phyloP scores from a whole-genome alignment of 75 land plant species.

The Gnetum montanum region DNA sequence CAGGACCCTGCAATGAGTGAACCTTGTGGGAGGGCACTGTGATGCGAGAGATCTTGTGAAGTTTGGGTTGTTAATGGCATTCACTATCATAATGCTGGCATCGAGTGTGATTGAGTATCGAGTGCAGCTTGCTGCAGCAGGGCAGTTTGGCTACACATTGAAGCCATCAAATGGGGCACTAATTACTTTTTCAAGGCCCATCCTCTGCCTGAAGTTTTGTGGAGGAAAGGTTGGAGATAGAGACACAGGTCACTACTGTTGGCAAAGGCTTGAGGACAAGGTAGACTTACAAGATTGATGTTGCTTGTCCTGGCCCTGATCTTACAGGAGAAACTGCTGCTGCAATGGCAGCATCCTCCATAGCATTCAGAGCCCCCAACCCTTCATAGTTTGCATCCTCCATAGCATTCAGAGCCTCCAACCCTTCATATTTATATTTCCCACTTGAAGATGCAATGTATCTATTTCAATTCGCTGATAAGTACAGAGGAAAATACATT shows the following conservation, averaged over 20 bases:
- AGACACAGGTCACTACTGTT: constrained; percentile 36
- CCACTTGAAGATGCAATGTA: constrained; percentile 20
- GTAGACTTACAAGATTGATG: constrained; percentile 26
- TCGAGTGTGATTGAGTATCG: constrained; percentile 84
- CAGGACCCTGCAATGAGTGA: constrained; percentile 25
- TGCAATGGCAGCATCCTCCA: constrained; percentile 40
- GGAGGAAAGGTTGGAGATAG: constrained; percentile 67
- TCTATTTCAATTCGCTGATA: constrained; percentile 37
- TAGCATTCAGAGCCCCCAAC: constrained; percentile 13
- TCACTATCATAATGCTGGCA: constrained; percentile 80
- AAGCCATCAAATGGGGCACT: constrained; percentile 90
- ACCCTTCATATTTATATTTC: no score
- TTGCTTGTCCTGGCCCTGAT: constrained; percentile 24
- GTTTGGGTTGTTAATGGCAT: constrained; percentile 87
- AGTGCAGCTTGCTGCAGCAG: constrained; percentile 32
- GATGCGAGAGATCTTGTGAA: constrained; percentile 95
- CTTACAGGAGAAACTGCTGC: constrained; percentile 45
- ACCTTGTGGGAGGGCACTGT: constrained; percentile 90
- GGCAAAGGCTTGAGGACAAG: constrained; percentile 58
- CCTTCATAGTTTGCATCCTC: constrained; percentile 10
- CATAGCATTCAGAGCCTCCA: constrained; percentile 17
- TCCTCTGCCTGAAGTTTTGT: constrained; percentile 61
- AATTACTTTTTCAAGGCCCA: constrained; percentile 94
- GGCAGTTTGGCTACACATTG: constrained; percentile 49
- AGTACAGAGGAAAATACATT: constrained; percentile 38